Evolutionary conservation across 2,329 filamentous ascomycete genomes (phyloP).

Genomic region (Pseudocercospora macadamiae): DNA sequence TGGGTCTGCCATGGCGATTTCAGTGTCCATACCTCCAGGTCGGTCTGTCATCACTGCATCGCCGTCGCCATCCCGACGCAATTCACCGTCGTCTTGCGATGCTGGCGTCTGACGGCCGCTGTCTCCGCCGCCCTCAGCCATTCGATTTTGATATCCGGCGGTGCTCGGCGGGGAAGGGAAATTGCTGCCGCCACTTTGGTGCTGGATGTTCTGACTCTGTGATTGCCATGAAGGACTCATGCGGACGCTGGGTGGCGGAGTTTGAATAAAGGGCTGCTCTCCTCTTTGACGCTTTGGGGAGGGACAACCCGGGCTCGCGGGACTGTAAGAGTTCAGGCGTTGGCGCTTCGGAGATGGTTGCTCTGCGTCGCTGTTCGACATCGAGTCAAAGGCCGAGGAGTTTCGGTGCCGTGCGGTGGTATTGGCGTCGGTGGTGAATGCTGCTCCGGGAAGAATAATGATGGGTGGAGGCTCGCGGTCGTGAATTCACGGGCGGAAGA

Average conservation of each 20-base stretch:
- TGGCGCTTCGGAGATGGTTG: constrained; percentile 42
- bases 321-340: constrained; percentile 47
- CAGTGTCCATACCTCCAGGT: constrained; percentile 17
- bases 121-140: constrained; percentile 31
- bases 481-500: constrained; percentile 8
- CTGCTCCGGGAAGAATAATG: constrained; percentile 19
- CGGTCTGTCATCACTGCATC: constrained; percentile 47
- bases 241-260: constrained; percentile 52
- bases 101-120: constrained; percentile 33
- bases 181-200: constrained; percentile 28
- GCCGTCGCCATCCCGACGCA: constrained; percentile 43
- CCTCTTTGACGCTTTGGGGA: constrained; percentile 47
- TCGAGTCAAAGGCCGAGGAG: constrained; percentile 22
- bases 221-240: constrained; percentile 51
- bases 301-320: constrained; percentile 39
- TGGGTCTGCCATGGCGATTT: constrained; percentile 21
- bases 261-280: constrained; percentile 41
- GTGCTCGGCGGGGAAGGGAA: constrained; percentile 49
- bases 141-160: constrained; percentile 36
- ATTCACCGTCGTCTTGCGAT: constrained; percentile 29
- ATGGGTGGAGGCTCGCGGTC: background rate
- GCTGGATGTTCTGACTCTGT: constrained; percentile 18
- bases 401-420: background rate
- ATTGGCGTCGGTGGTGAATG: constrained; percentile 7
- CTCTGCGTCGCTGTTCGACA: constrained; percentile 36